These are phyloP conservation scores for Camelina hispida DNA, from an alignment of 345 rosid genomes.

Conservation along the genomic window DNA sequence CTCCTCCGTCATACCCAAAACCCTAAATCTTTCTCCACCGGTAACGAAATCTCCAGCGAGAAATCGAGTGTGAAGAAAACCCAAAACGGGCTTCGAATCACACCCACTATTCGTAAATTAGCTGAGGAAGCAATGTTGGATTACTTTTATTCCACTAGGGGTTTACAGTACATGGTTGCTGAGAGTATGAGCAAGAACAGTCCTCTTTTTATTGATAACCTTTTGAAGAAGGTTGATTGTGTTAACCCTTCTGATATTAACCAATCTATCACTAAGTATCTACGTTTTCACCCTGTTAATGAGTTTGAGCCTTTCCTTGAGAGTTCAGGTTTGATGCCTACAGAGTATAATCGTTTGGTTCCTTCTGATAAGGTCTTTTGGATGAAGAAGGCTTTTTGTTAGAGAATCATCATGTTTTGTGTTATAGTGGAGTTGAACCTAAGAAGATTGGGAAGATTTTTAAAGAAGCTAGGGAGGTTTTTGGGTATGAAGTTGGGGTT, in stretches of 20 bases:
- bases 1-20: slow-evolving; percentile 26
- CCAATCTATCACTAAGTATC: slow-evolving; percentile 49
- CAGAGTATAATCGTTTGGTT: slow-evolving; percentile 56
- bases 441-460: slow-evolving; percentile 65
- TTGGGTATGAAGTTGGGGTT: slow-evolving; percentile 56
- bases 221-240: slow-evolving; percentile 48
- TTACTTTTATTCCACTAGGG: slow-evolving; percentile 70
- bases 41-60: slow-evolving; percentile 21
- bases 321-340: slow-evolving; percentile 70
- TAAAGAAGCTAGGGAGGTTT: slow-evolving; percentile 63
- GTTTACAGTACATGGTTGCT: slow-evolving; percentile 61
- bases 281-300: slow-evolving; percentile 78
- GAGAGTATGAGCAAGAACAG: slow-evolving; percentile 76
- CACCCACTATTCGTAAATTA: slow-evolving; percentile 41
- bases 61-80: slow-evolving; percentile 3
- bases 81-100: slow-evolving; percentile 36
- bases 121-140: slow-evolving; percentile 74
- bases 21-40: slow-evolving; percentile 51
- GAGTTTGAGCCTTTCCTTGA: slow-evolving; percentile 93
- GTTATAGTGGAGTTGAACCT: slow-evolving; percentile 59
- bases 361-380: slow-evolving; percentile 61
- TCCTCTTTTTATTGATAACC: slow-evolving; percentile 58
- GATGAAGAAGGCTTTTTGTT: slow-evolving; percentile 65
- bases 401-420: slow-evolving; percentile 69
- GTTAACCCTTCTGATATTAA: slow-evolving; percentile 44